Percentiles rank a stretch among this genome's conserved stretches.
phyloP scores from a whole-genome alignment of 257 asterid species.

The Fraxinus excelsior region DNA sequence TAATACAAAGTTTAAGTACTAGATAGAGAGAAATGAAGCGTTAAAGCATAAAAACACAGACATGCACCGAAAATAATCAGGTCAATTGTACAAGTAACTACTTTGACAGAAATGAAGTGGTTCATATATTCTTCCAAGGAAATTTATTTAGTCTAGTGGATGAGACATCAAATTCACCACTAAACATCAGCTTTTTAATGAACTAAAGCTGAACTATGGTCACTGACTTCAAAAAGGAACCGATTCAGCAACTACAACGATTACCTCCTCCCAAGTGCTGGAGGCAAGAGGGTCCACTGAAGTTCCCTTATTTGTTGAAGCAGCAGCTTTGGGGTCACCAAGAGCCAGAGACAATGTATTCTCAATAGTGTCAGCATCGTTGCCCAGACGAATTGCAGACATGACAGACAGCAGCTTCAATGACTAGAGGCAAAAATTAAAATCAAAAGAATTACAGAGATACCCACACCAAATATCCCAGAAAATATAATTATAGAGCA shows the following conservation, averaged over 20 bases:
- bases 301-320: slow-evolving; percentile 53
- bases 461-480: slow-evolving; percentile 17
- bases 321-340: slow-evolving; percentile 59
- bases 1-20: slow-evolving; percentile 9
- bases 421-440: slow-evolving; percentile 51
- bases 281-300: slow-evolving; percentile 82
- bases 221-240: not conserved
- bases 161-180: not conserved
- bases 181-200: not conserved
- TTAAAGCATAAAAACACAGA: not conserved
- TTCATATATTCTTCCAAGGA: slow-evolving; percentile 12
- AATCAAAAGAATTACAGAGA: not conserved
- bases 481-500: slow-evolving; percentile 18
- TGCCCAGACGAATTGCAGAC: slow-evolving; percentile 85
- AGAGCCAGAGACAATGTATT: slow-evolving; percentile 70
- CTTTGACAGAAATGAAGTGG: slow-evolving; percentile 6
- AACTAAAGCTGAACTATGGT: not conserved
- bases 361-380: slow-evolving; percentile 65
- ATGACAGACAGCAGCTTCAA: slow-evolving; percentile 76
- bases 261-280: slow-evolving; percentile 89
- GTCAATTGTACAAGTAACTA: not conserved
- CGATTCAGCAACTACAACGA: not conserved
- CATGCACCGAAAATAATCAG: not conserved
- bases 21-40: not conserved
- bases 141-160: not conserved